Evolutionary conservation across 208 protist genomes (phyloP), one percentile per base, ranked within the genome.

Genomic region (Blastocrithidia nonstop): DNA sequence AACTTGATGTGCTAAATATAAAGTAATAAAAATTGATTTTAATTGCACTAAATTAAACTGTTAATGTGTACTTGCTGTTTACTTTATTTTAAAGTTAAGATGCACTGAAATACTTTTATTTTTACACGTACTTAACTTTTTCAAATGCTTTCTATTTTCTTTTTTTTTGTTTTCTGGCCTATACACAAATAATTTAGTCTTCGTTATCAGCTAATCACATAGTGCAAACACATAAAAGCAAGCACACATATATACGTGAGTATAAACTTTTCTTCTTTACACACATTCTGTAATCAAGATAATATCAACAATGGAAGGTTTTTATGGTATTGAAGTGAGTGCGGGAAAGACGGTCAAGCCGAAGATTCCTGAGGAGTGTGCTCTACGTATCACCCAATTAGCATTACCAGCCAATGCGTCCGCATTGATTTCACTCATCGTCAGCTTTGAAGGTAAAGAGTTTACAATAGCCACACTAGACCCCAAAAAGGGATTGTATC

Each of bases 381-480:
- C 68, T 23, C 82, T 91, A 16, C 82, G 82, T 50, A 55, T 91
- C 43, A 91, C 82, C 5, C 82, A 91, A 58, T 54, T 91, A 16
- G 76, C 82, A n/a, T 52, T 91, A 23, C 82, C 82, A 7, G 73
- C 68, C 15, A 88, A 91, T 57, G 71, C 82, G 3, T 71, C 51
- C 47, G 77, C 55, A 35, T 45, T 70, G n/a, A 59, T 91, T 42
- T 84, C 82, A 13, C 62, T 91, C 8, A 31, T 66, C 21, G 70
- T 88, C 11, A 67, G 66, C 27, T 87, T 80, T 54, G 71, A 91
- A 49, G 82, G 77, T 33, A 91, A 88, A 72, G 61, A 80, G 63
- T 84, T 91, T 54, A 88, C 82, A 11, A 76, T 91, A 29, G 82
- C 72, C 4, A 91, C 82, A 25, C 69, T 91, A 37, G 76, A 91